Evolutionary conservation across 208 protist species (phyloP).

Genomic region (Strigomonas galati): DNA sequence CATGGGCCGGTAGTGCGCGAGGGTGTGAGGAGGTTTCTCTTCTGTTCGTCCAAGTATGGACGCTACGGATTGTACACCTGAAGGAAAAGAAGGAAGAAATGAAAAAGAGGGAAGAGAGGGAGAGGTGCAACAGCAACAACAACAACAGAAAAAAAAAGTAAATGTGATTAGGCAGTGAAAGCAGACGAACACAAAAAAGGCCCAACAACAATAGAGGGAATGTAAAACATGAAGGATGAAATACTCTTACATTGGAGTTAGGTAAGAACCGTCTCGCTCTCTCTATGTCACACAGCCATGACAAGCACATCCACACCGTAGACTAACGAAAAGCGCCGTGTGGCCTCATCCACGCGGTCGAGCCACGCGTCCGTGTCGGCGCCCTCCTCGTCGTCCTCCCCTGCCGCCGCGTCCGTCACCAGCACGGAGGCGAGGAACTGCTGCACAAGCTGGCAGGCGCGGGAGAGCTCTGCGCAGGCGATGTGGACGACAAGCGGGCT

Average conservation of each 20-base stretch:
- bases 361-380: conserved; percentile 28
- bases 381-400: conserved; percentile 17
- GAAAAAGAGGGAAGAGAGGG: conserved; percentile 6
- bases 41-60: too few relatives aligned
- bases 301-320: conserved; percentile 64
- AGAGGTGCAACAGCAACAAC: conserved; percentile 2
- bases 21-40: too few relatives aligned
- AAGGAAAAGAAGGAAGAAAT: conserved; percentile 6
- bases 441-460: conserved; percentile 48
- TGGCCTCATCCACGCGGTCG: conserved; percentile 47
- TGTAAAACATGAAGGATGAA: background rate
- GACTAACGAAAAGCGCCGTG: conserved; percentile 44
- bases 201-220: background rate
- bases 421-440: conserved; percentile 49
- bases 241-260: background rate
- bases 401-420: conserved; percentile 13
- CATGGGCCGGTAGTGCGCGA: conserved; percentile 23
- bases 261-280: too few relatives aligned
- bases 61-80: conserved; percentile 11
- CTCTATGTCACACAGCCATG: conserved; percentile 34
- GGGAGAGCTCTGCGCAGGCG: conserved; percentile 35
- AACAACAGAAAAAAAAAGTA: background rate
- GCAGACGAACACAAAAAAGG: background rate
- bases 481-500: conserved; percentile 43
- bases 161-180: background rate